Evolutionary conservation across 768 basidiomycete genomes (phyloP), one percentile per base, ranked within the genome.

Genomic region (Boletus rubropictus): DNA sequence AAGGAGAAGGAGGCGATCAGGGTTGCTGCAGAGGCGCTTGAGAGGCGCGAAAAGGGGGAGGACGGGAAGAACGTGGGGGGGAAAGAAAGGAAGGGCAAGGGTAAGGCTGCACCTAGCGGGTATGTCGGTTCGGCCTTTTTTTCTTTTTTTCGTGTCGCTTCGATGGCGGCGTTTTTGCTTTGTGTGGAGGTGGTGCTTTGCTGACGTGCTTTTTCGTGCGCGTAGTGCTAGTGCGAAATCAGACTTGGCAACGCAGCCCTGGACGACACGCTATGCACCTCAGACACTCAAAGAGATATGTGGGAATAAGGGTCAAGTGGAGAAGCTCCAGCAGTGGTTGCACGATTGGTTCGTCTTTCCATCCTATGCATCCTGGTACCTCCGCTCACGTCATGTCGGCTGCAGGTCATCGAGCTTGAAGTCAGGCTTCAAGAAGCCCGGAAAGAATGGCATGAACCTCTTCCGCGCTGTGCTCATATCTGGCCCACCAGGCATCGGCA

Each of bases 211-310:
- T 32, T n/a, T 32, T 31, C 29, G 29, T 14, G n/a, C 6, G 31
- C 10, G 40, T n/a, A 53, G 55, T 17, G 57, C 0, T 54, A 65
- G 66, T 20, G 49, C 61, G 37, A 72, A 72, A 25, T 43, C 67
- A 2, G 75, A 81, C 54, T 68, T 73, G 3, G 72, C 71, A 1
- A 74, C 76, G 3, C 91, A 95, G 62, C 73, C 98, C 1, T 98
- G 96, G 96, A 97, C 96, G 32, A 86, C 84, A 27, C 82, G 92
- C 9, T 99, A 99, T 62, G 95, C 96, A 0, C 96, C 96, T 1
- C 81, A 84, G 53, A 77, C 75, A 3, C 54, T 93, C 46, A 93
- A 89, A 57, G 92, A 99, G 47, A 79, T 99, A 15, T 97, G 94
- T 51, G 96, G 96, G 7, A 99, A 98, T 71, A 98, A 98, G 67